Conservation (phyloP, 1,284 basidiomycete species). For the Ustilago trichophora region DNA sequence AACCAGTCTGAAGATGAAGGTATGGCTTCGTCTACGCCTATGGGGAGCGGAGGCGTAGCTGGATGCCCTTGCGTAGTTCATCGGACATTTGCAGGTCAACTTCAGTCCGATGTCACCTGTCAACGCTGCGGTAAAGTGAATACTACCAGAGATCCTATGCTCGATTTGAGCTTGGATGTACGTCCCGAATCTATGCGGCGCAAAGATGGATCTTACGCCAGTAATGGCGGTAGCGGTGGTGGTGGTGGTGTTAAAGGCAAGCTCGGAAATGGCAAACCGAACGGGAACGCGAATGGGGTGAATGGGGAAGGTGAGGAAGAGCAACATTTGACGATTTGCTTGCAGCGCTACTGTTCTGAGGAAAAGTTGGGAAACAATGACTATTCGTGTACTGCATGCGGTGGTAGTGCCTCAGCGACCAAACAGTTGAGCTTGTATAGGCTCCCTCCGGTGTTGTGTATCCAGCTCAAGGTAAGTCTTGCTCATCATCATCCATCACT, state of each 20-base stretch:
- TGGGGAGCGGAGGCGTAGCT: slow-evolving; percentile 47
- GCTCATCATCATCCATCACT: slow-evolving; percentile 3
- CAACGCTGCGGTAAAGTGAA: slow-evolving; percentile 78
- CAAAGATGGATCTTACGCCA: too few relatives aligned
- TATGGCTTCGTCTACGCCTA: too few relatives aligned
- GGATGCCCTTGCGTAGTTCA: slow-evolving; percentile 90
- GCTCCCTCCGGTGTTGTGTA: slow-evolving; percentile 87
- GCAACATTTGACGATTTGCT: slow-evolving; percentile 49
- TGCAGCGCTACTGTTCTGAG: slow-evolving; percentile 57
- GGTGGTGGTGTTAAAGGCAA: too few relatives aligned
- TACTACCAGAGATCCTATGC: slow-evolving; percentile 84
- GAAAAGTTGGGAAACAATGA: slow-evolving; percentile 58
- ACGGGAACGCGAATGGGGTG: too few relatives aligned
- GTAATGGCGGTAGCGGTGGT: too few relatives aligned
- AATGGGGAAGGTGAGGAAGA: slow-evolving; percentile 44
- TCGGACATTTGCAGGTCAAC: slow-evolving; percentile 83
- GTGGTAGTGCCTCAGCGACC: slow-evolving; percentile 36
- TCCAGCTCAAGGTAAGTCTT: slow-evolving; percentile 86
- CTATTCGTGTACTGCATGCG: slow-evolving; percentile 70
- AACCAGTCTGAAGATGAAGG: slow-evolving; percentile 42
- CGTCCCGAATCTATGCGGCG: slow-evolving; percentile 42
- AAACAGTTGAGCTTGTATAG: slow-evolving; percentile 85
- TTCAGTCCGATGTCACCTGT: slow-evolving; percentile 90
- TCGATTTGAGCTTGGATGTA: slow-evolving; percentile 90
- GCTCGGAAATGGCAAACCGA: too few relatives aligned